These are phyloP conservation scores for Neurospora crassa DNA, from an alignment of 2,329 filamentous ascomycete genomes.

Conservation along the genomic window DNA sequence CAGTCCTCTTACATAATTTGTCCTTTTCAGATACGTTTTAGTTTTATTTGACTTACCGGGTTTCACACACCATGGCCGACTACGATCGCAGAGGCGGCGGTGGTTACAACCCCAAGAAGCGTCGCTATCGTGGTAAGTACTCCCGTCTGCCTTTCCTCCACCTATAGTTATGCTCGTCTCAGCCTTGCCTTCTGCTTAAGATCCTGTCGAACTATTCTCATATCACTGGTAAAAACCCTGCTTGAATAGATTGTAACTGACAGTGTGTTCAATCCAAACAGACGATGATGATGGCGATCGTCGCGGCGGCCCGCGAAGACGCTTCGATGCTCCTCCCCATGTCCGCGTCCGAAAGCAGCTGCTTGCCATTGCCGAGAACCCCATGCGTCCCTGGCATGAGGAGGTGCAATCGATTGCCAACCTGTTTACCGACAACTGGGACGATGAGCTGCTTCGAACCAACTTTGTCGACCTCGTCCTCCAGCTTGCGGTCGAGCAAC, in stretches of 20 bases:
- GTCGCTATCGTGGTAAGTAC: slow-evolving; percentile 64
- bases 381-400: slow-evolving; percentile 67
- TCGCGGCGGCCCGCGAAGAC: slow-evolving; percentile 61
- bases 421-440: slow-evolving; percentile 70
- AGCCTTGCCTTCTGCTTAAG: not conserved
- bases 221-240: not conserved
- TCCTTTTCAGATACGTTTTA: not conserved
- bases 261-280: slow-evolving; percentile 11
- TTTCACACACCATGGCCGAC: slow-evolving; percentile 37
- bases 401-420: slow-evolving; percentile 68
- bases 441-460: slow-evolving; percentile 65
- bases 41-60: not conserved
- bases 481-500: slow-evolving; percentile 79
- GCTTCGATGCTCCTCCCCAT: slow-evolving; percentile 59
- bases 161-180: not conserved
- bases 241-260: not conserved
- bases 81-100: slow-evolving; percentile 43
- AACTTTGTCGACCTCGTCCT: slow-evolving; percentile 65
- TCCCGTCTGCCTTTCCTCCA: not conserved
- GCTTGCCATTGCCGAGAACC: slow-evolving; percentile 71
- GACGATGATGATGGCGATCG: slow-evolving; percentile 71
- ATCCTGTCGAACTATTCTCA: not conserved
- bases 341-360: slow-evolving; percentile 70
- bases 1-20: not conserved
- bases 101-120: slow-evolving; percentile 58